Evolutionary conservation across 352 stramenopile species (phyloP).

Genomic region (Aphanomyces invadans): DNA sequence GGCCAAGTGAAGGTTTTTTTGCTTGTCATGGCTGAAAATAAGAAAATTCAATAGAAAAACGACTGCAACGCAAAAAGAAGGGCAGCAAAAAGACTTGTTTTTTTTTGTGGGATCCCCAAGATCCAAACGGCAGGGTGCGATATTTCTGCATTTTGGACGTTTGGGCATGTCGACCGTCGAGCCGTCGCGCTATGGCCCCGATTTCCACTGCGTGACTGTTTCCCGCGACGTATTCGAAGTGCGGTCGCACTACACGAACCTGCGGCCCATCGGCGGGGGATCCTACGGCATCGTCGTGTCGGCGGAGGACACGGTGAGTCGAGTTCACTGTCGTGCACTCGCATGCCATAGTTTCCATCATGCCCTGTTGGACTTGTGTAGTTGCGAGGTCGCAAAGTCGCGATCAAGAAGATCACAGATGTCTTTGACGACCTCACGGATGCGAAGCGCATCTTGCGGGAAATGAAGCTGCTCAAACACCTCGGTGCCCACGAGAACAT

Average conservation of each 20-base stretch:
- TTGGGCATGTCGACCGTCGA: conserved; percentile 46
- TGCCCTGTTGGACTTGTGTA: conserved; percentile 31
- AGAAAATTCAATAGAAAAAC: too few species aligned
- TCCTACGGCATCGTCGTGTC: conserved; percentile 91
- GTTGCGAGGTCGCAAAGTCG: conserved; percentile 75
- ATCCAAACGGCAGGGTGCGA: conserved; percentile 2
- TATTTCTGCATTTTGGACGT: conserved; percentile 12
- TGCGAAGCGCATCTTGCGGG: conserved; percentile 88
- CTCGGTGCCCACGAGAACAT: conserved; percentile 89
- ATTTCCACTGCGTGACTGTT: conserved; percentile 77
- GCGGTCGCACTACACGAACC: conserved; percentile 69
- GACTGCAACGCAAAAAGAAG: too few species aligned
- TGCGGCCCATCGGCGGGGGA: conserved; percentile 69
- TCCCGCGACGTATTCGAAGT: conserved; percentile 79
- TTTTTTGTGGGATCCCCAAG: background rate
- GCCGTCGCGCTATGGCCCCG: conserved; percentile 62
- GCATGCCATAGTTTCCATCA: too few species aligned
- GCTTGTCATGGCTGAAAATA: too few species aligned
- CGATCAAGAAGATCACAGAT: conserved; percentile 91
- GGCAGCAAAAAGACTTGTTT: background rate
- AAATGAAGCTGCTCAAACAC: conserved; percentile 90
- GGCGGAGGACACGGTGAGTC: conserved; percentile 78
- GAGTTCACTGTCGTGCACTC: too few species aligned
- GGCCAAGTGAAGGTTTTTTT: too few species aligned
- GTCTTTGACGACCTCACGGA: conserved; percentile 90